Conservation (phyloP, 2,329 filamentous ascomycete species). For the Colletotrichum sp. region DNA sequence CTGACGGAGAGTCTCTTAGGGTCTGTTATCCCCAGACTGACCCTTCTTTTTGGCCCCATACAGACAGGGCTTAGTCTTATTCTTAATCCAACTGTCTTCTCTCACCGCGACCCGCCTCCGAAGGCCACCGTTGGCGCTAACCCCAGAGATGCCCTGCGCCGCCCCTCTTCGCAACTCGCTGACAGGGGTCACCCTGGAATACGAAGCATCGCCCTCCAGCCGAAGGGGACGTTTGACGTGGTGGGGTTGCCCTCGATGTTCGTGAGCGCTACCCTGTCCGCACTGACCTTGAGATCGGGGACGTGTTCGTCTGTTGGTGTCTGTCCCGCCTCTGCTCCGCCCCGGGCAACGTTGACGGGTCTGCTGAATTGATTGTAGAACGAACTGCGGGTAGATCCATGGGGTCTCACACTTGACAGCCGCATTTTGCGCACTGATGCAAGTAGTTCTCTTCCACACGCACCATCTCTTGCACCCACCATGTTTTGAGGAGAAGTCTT, state of each 20-base stretch:
- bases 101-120: neutral
- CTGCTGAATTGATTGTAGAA: neutral
- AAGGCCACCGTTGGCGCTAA: neutral
- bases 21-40: neutral
- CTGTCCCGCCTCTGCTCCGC: neutral
- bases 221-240: neutral
- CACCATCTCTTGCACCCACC: neutral
- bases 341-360: neutral
- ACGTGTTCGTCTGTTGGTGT: neutral
- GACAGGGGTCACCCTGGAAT: neutral
- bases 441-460: neutral
- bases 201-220: neutral
- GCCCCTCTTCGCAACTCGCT: neutral
- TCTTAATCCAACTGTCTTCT: neutral
- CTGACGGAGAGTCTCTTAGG: neutral
- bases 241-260: neutral
- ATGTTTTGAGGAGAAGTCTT: neutral
- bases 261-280: neutral
- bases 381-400: neutral
- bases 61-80: neutral
- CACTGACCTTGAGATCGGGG: neutral
- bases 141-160: neutral
- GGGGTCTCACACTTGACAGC: neutral
- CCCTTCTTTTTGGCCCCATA: neutral
- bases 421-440: neutral